Base-by-base conservation (phyloP, 1,284 basidiomycete species). In the Gymnopus androsaceus region DNA sequence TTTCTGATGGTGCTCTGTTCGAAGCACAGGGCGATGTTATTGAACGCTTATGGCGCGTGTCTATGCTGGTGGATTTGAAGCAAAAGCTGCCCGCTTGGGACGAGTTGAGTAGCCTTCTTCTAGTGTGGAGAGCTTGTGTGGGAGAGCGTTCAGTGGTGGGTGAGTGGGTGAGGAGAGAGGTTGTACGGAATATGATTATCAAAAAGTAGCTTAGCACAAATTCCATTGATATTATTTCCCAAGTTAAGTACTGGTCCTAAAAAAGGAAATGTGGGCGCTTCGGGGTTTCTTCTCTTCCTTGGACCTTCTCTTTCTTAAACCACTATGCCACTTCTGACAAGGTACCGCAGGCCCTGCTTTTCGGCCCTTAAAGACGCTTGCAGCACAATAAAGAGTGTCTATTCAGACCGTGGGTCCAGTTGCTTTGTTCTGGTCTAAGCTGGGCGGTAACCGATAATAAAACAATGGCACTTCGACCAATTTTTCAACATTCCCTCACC, bases 41-140 rank as follows among this genome's bases (percentile, higher is more conserved):
- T 1, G 82, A 87, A 60, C 64, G 65, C 7, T 74, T 92, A 3
- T 90, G 86, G 84, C 74, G 79, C 23, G 72, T 76, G 0, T 68
- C 76, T 9, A 84, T 88, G 81, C 17, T 54, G 11, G 17, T 54
- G n/a, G 63, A 66, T 0, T 54, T 76, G 3, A 65, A 73, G 0
- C 54, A 59, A 11, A 74, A 66, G 47, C 59, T 63, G 4, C 41
- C 51, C 0, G 68, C 71, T 4, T 89, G 87, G 85, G 78, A 80
- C 57, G 69, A 63, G 21, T 64, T 87, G 54, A 83, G 80, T 2
- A 68, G 69, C 45, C 73, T 84, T 56, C 55, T 88, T 54, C 63
- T 91, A 38, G 56, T 85, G 12, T 87, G 83, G 80, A 73, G 81
- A 61, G 69, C 75, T 1, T 60, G 80, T 19, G 70, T 68, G 2